phyloP scores from a whole-genome alignment of 2,329 filamentous ascomycete species.

The Diplodia seriata region DNA sequence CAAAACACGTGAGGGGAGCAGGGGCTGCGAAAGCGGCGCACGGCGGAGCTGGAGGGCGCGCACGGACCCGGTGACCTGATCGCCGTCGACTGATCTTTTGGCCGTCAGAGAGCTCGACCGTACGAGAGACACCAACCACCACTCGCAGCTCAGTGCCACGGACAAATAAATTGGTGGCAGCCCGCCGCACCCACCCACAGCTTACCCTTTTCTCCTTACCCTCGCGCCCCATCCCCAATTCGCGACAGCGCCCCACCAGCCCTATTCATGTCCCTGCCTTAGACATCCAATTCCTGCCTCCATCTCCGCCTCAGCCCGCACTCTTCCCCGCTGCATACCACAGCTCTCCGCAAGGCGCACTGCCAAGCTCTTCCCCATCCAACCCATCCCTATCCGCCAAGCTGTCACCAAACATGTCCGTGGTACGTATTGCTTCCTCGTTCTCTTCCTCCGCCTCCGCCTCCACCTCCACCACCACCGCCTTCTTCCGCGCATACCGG shows the following conservation, averaged over 20 bases:
- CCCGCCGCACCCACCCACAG: slow-evolving; percentile 1
- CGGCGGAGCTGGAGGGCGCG: not conserved
- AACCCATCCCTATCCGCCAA: not conserved
- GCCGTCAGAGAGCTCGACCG: slow-evolving; percentile 16
- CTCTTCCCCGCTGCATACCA: not conserved
- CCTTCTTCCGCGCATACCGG: slow-evolving; percentile 22
- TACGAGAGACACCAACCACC: slow-evolving; percentile 9
- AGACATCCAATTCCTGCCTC: not conserved
- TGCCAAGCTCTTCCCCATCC: not conserved
- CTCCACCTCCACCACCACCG: not conserved
- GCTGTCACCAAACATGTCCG: slow-evolving; percentile 31
- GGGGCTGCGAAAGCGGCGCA: not conserved
- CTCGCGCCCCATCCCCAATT: not conserved
- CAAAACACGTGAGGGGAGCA: slow-evolving; percentile 26
- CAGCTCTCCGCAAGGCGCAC: not conserved
- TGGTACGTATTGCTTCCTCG: slow-evolving; percentile 27
- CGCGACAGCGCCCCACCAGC: slow-evolving; percentile 6
- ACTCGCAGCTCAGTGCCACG: slow-evolving; percentile 17
- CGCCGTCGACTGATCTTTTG: slow-evolving; percentile 31
- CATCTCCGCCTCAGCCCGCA: not conserved
- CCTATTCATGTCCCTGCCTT: slow-evolving; percentile 11
- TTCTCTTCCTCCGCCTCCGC: slow-evolving; percentile 1
- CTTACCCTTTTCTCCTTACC: not conserved
- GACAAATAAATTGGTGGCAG: slow-evolving; percentile 32
- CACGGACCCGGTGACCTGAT: slow-evolving; percentile 31